A percentile compares a stretch with the other conserved stretches of the same genome.
These are phyloP conservation scores for Candida sp. DNA, from an alignment of 1,139 yeast genomes.

Conservation along the genomic window DNA sequence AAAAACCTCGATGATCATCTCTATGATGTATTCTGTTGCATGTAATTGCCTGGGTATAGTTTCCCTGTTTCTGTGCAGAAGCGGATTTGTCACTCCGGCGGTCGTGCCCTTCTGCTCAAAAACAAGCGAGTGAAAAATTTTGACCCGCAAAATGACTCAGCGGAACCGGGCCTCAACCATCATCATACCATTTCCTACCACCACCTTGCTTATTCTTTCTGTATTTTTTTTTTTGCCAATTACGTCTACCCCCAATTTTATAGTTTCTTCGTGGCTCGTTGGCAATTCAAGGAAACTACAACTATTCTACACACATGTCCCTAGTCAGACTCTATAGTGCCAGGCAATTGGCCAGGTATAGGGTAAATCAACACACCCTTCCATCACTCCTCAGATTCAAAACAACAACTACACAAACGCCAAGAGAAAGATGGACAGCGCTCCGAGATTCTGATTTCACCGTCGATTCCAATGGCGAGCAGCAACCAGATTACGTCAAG, in stretches of 20 bases:
- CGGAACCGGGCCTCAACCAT: no score
- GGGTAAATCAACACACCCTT: not conserved
- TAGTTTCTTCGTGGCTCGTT: not conserved
- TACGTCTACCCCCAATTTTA: not conserved
- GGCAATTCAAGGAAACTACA: conserved; percentile 2
- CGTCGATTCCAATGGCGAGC: conserved; percentile 34
- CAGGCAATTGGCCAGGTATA: not conserved
- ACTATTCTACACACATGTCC: not conserved
- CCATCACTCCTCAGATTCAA: conserved; percentile 1
- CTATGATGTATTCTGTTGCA: not conserved
- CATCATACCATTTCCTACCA: not conserved
- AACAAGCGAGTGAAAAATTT: not conserved
- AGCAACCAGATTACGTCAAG: conserved; percentile 93
- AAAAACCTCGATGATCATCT: no score
- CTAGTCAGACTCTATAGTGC: conserved; percentile 1
- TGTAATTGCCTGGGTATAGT: not conserved
- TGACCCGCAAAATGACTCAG: not conserved
- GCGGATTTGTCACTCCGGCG: no score
- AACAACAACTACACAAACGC: conserved; percentile 2
- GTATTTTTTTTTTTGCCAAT: not conserved
- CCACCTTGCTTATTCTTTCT: conserved; percentile 1
- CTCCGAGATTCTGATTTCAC: conserved; percentile 54
- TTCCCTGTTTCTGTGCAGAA: not conserved
- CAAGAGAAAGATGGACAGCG: conserved; percentile 44
- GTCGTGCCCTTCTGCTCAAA: not conserved